Evolutionary conservation across 2,329 filamentous ascomycete species (phyloP), one percentile per base, ranked within the genome.

Genomic region (Phialocephala subalpina): DNA sequence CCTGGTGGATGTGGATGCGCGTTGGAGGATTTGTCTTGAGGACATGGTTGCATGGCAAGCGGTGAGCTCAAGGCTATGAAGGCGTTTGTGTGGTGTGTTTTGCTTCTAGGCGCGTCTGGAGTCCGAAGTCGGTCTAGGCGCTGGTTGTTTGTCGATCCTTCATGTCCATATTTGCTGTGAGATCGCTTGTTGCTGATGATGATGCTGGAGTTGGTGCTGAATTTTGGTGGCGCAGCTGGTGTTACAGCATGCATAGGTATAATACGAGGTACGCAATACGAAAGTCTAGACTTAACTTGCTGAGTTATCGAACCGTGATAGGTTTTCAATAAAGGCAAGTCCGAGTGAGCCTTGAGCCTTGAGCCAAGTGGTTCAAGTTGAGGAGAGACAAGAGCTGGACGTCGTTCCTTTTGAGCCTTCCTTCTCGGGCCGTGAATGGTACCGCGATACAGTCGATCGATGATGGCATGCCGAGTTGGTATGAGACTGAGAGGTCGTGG

Each of bases 201-300:
- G 49, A 14, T 20, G 18, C 2, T 14, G 22, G 12, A 3, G 47
- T 29, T 29, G 22, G 8, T 47, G 45, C 20, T 49, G 49, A 16
- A 18, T 49, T 47, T 42, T 8, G 40, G 40, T 47, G n/a, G 40
- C 16, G 45, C 7, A 8, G 45, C 45, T 49, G 45, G 27, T 16
- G 27, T 18, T 18, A 53, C 18, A 53, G 49, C 49, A 53, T 53
- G 49, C 49, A 14, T 53, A 53, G 27, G 49, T 33, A 53, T 33
- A 27, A 29, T 53, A 53, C 27, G 27, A 7, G 25, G 49, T 33
- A 29, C 27, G 49, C 18, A 33, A 53, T 18, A 53, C 25, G 49
- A 53, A 29, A 33, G 49, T 29, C 49, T 53, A 53, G 49, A 53
- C 25, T 18, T 14, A 16, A 53, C 22, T 53, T 53, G 14, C 25